Percentiles rank a stretch among this genome's conserved stretches.
Conservation (phyloP, 1,284 basidiomycete genomes). For the Boletus smithii region DNA sequence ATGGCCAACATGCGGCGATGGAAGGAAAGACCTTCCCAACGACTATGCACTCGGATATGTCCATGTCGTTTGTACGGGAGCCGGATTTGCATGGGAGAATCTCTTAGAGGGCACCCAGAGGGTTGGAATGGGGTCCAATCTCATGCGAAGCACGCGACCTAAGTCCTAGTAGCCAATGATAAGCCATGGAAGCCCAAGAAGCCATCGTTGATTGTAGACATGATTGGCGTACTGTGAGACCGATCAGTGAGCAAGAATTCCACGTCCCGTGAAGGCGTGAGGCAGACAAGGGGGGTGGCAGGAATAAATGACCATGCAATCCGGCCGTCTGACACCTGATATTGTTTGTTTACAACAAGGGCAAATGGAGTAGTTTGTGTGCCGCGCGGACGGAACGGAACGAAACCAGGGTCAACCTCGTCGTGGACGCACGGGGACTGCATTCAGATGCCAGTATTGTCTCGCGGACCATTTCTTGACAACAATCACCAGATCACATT, state of each 20-base stretch:
- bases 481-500: constrained; percentile 12
- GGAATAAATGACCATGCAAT: not conserved
- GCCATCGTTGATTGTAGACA: constrained; percentile 10
- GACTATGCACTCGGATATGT: constrained; percentile 2
- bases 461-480: constrained; percentile 3
- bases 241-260: constrained; percentile 12
- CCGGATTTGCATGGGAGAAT: constrained; percentile 32
- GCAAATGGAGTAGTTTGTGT: too few relatives aligned
- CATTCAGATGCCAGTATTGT: too few relatives aligned
- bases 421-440: too few relatives aligned
- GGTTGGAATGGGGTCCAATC: constrained; percentile 10
- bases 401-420: constrained; percentile 21
- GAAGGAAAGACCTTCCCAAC: constrained; percentile 23
- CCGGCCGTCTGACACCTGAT: not conserved
- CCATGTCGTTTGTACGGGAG: constrained; percentile 9
- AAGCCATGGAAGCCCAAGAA: constrained; percentile 19
- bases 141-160: constrained; percentile 22
- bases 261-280: constrained; percentile 4
- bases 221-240: constrained; percentile 28
- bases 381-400: constrained; percentile 2
- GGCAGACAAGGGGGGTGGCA: constrained; percentile 3
- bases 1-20: constrained; percentile 27
- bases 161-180: constrained; percentile 16
- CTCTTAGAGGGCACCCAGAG: constrained; percentile 2
- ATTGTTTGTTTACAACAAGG: constrained; percentile 8